Conservation (phyloP, 495 filamentous ascomycete species). For the Neurospora sp. region DNA sequence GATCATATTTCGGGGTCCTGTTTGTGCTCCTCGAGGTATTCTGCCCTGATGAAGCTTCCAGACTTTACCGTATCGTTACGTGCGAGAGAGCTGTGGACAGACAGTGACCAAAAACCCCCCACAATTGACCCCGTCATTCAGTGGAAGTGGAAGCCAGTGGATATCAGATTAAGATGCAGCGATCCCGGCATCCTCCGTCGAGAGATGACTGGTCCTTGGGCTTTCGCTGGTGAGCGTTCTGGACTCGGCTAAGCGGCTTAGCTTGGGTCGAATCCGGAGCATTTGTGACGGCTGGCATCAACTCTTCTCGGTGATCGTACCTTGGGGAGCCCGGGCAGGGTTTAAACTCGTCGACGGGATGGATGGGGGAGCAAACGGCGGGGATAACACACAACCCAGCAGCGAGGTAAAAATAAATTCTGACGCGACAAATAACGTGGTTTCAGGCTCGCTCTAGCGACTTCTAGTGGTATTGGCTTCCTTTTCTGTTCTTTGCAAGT, state of each 20-base stretch:
- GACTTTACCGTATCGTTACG: not conserved
- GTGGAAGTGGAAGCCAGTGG: not conserved
- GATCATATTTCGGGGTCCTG: not conserved
- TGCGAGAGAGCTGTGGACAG: not conserved
- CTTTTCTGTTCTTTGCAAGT: not conserved
- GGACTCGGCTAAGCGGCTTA: not conserved
- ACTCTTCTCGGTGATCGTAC: not conserved
- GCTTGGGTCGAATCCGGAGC: conserved; percentile 9
- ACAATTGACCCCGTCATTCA: not conserved
- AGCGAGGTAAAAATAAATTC: not conserved
- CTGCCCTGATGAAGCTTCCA: not conserved
- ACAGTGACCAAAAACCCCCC: not conserved
- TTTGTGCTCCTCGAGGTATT: not conserved
- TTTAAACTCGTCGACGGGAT: not conserved
- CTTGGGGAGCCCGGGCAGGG: not conserved
- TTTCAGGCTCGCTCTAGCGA: not conserved
- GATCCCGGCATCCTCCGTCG: conserved; percentile 2
- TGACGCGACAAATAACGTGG: not conserved
- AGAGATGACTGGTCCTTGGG: not conserved
- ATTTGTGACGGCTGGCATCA: conserved; percentile 10
- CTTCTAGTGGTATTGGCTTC: not conserved
- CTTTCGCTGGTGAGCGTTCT: conserved; percentile 1
- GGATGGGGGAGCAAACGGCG: not conserved
- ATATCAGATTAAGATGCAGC: conserved; percentile 1
- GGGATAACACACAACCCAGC: not conserved